These are phyloP conservation scores for Calonectria pteridis DNA, from an alignment of 2,329 filamentous ascomycete species.

Conservation along the genomic window DNA sequence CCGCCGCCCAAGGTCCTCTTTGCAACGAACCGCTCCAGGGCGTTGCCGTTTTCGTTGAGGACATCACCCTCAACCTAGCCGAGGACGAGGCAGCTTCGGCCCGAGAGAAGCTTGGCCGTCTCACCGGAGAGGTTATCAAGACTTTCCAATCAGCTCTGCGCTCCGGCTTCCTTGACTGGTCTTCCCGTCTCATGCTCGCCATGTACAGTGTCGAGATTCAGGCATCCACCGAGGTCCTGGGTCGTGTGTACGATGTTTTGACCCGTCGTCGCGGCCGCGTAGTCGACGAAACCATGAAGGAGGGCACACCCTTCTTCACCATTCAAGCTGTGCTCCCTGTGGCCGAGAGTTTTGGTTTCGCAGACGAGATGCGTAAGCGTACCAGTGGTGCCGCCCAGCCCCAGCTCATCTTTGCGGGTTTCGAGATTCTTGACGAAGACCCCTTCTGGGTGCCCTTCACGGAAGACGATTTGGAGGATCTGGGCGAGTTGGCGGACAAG, in stretches of 20 bases:
- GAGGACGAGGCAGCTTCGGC: slow-evolving; percentile 67
- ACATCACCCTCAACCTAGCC: slow-evolving; percentile 72
- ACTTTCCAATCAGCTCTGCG: slow-evolving; percentile 87
- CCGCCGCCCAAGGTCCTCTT: slow-evolving; percentile 87
- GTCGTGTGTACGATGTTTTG: slow-evolving; percentile 97
- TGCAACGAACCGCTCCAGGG: slow-evolving; percentile 96
- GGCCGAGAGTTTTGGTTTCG: slow-evolving; percentile 95
- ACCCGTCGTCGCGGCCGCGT: slow-evolving; percentile 92
- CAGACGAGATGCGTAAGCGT: slow-evolving; percentile 95
- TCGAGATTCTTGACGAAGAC: slow-evolving; percentile 93
- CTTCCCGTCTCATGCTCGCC: slow-evolving; percentile 90
- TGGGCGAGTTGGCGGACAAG: slow-evolving; percentile 91
- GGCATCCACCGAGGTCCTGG: slow-evolving; percentile 93
- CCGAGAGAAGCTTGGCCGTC: slow-evolving; percentile 77
- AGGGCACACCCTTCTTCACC: slow-evolving; percentile 96
- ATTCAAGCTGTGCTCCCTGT: slow-evolving; percentile 90
- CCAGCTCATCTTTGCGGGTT: slow-evolving; percentile 93
- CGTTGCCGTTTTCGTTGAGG: slow-evolving; percentile 90
- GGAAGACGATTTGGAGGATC: slow-evolving; percentile 95
- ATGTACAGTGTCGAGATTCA: slow-evolving; percentile 99
- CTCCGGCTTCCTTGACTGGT: slow-evolving; percentile 94
- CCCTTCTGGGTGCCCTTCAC: slow-evolving; percentile 98
- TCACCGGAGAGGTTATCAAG: slow-evolving; percentile 95
- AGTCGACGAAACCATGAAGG: slow-evolving; percentile 90
- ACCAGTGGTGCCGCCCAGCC: slow-evolving; percentile 92